Conservation (phyloP, 768 basidiomycete genomes). For the Rhodosporidiobolus sp. region DNA sequence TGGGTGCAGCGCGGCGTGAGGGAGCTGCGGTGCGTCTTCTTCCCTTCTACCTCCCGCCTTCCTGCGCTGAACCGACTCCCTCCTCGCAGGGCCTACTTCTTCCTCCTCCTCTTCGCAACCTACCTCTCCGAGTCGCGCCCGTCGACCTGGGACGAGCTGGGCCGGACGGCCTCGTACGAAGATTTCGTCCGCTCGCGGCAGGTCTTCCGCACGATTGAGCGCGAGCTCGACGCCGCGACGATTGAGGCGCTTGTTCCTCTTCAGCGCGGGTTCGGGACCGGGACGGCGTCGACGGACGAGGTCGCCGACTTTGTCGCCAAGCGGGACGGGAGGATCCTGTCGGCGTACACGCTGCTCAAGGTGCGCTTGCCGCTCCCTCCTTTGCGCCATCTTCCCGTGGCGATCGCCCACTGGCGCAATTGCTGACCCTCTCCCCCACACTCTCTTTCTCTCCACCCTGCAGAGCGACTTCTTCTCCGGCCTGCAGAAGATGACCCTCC, state of each 20-base stretch:
- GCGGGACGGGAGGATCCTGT: slow-evolving; percentile 78
- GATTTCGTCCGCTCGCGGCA: slow-evolving; percentile 78
- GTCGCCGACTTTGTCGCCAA: slow-evolving; percentile 79
- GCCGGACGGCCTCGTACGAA: slow-evolving; percentile 58
- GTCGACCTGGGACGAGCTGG: slow-evolving; percentile 33
- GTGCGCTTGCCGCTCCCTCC: slow-evolving; percentile 48
- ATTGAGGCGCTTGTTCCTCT: slow-evolving; percentile 76
- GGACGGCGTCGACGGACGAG: slow-evolving; percentile 63
- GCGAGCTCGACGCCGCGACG: slow-evolving; percentile 76
- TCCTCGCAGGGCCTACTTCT: slow-evolving; percentile 25
- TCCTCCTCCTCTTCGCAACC: slow-evolving; percentile 30
- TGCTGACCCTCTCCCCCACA: too few relatives aligned
- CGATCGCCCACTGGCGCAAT: too few relatives aligned
- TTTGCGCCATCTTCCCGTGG: background rate
- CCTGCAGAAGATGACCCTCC: slow-evolving; percentile 91
- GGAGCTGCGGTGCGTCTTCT: slow-evolving; percentile 61
- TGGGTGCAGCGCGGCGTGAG: slow-evolving; percentile 73
- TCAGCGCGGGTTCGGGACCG: slow-evolving; percentile 50
- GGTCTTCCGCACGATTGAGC: slow-evolving; percentile 95
- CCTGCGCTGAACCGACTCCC: too few relatives aligned
- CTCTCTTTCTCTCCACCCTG: background rate
- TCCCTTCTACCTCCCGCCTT: slow-evolving; percentile 83
- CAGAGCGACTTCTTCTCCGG: slow-evolving; percentile 76
- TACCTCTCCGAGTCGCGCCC: slow-evolving; percentile 40
- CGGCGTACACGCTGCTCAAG: slow-evolving; percentile 88